Evolutionary conservation across 2,329 filamentous ascomycete genomes (phyloP).

Genomic region (Phyllosticta capitalensis): DNA sequence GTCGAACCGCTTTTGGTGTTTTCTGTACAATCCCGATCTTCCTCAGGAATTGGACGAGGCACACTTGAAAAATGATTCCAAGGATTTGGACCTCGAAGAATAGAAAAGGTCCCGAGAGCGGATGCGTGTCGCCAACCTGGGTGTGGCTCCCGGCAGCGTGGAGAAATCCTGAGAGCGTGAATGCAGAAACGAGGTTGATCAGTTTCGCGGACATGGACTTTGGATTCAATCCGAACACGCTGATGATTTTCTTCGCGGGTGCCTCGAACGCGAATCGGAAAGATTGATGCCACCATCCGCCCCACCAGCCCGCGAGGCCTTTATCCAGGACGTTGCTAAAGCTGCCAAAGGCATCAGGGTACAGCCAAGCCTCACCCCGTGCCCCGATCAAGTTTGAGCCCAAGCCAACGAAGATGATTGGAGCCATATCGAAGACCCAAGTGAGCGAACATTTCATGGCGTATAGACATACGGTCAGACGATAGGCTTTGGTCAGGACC

Average conservation of each 20-base stretch:
- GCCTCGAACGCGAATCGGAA: constrained; percentile 66
- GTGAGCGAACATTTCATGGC: constrained; percentile 53
- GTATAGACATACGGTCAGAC: constrained; percentile 46
- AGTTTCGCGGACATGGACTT: constrained; percentile 28
- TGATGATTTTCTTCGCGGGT: constrained; percentile 43
- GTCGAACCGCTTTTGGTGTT: constrained; percentile 39
- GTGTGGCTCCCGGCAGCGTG: constrained; percentile 64
- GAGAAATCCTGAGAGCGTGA: constrained; percentile 56
- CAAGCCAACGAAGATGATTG: constrained; percentile 50
- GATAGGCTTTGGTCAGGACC: constrained; percentile 43
- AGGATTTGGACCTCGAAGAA: constrained; percentile 67
- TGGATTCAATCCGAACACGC: constrained; percentile 19
- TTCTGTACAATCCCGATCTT: constrained; percentile 22
- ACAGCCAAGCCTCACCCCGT: constrained; percentile 51
- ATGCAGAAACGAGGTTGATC: constrained; percentile 45
- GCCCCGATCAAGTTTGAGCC: constrained; percentile 51
- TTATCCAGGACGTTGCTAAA: constrained; percentile 49
- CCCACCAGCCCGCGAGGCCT: constrained; percentile 76
- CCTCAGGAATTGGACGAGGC: constrained; percentile 29
- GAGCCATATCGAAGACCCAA: constrained; percentile 50
- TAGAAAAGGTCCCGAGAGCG: constrained; percentile 41
- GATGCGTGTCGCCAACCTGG: constrained; percentile 49
- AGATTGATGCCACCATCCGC: constrained; percentile 81
- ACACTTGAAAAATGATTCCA: constrained; percentile 54
- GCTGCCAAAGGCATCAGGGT: constrained; percentile 48